Base-by-base conservation (phyloP, 306 rosid species). In the Dalbergia cochinchinensis region DNA sequence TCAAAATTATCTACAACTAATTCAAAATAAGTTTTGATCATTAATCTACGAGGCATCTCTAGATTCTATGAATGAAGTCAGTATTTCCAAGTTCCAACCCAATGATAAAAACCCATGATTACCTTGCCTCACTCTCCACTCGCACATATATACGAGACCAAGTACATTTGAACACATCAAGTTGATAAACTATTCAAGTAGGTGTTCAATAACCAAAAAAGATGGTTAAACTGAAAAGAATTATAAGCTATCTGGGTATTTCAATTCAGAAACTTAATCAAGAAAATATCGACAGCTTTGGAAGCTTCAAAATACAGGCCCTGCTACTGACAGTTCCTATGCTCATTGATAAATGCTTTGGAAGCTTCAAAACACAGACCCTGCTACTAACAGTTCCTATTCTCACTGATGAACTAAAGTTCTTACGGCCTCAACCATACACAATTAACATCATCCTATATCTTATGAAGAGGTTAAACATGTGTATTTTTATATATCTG, bases 1-100 rank as follows among this genome's bases (percentile, higher is more conserved):
- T 76, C 42, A 58, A 59, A 88, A 57, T 53, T 19, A 55, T 83
- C 37, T 47, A 79, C 73, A 80, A 68, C 75, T 79, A 63, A 66
- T 84, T 82, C 42, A 70, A 71, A 78, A 74, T 4, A 55, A 59
- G 66, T 58, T 47, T 64, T 73, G 60, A 80, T 65, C 79, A 48
- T 22, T 72, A 80, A 69, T 62, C 76, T 59, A 60, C 39, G 70
- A 73, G 53, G 55, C 33, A 58, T 65, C 70, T 60, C 71, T 71
- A 66, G 80, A 78, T 61, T 68, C 44, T 7, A 76, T n/a, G 55
- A 16, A 76, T 47, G 26, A 67, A 51, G 51, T 77, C 16, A n/a
- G 70, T 18, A 50, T 13, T 62, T 80, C 73, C 22, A 65, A 34
- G 22, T 16, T 64, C 13, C 42, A 26, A 61, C 35, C 54, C 71